Evolutionary conservation across 2,329 filamentous ascomycete species (phyloP).

Genomic region (Ascochyta rabiei): DNA sequence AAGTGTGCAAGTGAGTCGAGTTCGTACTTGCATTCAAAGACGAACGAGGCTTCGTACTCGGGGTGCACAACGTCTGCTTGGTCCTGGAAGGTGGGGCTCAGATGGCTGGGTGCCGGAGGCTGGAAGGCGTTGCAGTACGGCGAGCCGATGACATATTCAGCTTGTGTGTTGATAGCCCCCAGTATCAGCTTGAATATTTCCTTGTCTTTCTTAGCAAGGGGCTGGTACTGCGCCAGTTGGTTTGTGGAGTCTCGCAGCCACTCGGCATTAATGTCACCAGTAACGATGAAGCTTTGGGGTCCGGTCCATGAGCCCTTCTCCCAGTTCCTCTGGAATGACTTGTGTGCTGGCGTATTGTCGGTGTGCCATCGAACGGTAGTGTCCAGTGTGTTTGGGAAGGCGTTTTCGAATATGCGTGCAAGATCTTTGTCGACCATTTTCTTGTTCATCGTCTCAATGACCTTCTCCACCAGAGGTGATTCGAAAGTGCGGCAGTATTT

Average conservation of each 20-base stretch:
- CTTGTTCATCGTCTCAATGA: slow-evolving; percentile 81
- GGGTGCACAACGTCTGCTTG: slow-evolving; percentile 87
- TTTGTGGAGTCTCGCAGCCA: slow-evolving; percentile 94
- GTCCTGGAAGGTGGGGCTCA: slow-evolving; percentile 74
- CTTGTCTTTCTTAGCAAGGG: slow-evolving; percentile 79
- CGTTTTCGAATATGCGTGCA: slow-evolving; percentile 91
- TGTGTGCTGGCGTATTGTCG: slow-evolving; percentile 58
- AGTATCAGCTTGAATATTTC: slow-evolving; percentile 80
- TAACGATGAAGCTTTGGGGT: slow-evolving; percentile 90
- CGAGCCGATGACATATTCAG: slow-evolving; percentile 90
- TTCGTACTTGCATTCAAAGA: slow-evolving; percentile 99
- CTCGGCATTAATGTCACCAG: slow-evolving; percentile 89
- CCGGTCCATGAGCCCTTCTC: slow-evolving; percentile 72
- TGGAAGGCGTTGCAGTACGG: slow-evolving; percentile 99
- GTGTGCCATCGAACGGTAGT: slow-evolving; percentile 90
- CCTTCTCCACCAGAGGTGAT: slow-evolving; percentile 83
- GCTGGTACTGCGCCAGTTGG: slow-evolving; percentile 88
- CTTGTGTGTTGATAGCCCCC: slow-evolving; percentile 94
- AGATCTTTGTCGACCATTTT: slow-evolving; percentile 85
- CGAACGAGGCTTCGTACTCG: slow-evolving; percentile 78
- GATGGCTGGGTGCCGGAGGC: slow-evolving; percentile 81
- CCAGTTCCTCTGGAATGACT: slow-evolving; percentile 44
- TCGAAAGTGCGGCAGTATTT: slow-evolving; percentile 85
- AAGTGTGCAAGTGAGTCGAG: slow-evolving; percentile 95
- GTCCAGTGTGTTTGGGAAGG: slow-evolving; percentile 89